Percentiles rank a stretch among this genome's conserved stretches.
Conservation (phyloP, 1,139 yeast genomes). For the Pichia sp. region DNA sequence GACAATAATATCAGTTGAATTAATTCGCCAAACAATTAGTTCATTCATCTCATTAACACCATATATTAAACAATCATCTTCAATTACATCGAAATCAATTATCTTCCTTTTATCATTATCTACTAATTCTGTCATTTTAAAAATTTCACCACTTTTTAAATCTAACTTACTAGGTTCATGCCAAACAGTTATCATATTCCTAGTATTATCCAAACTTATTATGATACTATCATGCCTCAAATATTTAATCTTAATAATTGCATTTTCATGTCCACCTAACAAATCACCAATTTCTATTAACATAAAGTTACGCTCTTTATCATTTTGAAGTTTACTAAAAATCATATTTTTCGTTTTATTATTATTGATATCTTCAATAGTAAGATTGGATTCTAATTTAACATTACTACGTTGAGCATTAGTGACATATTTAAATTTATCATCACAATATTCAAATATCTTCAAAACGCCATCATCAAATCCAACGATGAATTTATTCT, state of each 20-base stretch:
- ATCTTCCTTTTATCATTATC: conserved; percentile 12
- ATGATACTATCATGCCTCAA: conserved; percentile 49
- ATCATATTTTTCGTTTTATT: background rate
- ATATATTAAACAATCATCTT: conserved; percentile 50
- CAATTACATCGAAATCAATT: conserved; percentile 38
- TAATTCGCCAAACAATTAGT: conserved; percentile 40
- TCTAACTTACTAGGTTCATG: conserved; percentile 42
- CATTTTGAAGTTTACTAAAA: background rate
- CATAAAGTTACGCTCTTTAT: conserved; percentile 7
- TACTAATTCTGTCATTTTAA: conserved; percentile 41
- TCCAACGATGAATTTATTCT: conserved; percentile 23
- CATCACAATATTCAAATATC: conserved; percentile 16
- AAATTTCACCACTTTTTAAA: conserved; percentile 43
- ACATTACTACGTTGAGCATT: conserved; percentile 16
- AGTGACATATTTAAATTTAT: conserved; percentile 12
- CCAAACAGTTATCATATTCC: conserved; percentile 30
- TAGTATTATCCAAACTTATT: conserved; percentile 44
- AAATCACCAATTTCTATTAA: conserved; percentile 43
- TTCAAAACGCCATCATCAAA: conserved; percentile 24
- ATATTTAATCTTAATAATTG: conserved; percentile 38
- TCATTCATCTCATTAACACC: conserved; percentile 27
- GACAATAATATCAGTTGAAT: background rate
- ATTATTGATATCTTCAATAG: background rate
- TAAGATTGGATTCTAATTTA: conserved; percentile 1
- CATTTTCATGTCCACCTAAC: conserved; percentile 44